Evolutionary conservation across 768 basidiomycete genomes (phyloP), one percentile per base, ranked within the genome.

Genomic region (Leccinum subgranulosum): DNA sequence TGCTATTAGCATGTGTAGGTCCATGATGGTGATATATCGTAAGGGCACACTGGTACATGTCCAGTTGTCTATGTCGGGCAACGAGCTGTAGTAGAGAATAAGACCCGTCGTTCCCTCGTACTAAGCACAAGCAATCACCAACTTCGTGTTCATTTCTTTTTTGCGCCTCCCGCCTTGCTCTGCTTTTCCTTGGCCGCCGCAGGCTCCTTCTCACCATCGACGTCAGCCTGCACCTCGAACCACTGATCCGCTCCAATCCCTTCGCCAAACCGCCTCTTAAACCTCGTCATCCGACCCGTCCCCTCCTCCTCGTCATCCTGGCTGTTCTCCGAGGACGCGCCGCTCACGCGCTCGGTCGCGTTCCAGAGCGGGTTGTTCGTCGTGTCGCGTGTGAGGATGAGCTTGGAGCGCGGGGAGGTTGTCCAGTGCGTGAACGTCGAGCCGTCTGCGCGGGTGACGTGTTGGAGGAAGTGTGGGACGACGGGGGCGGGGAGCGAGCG

Each of bases 311-410:
- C 90, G 59, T 89, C 89, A 62, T 85, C 85, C 51, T 76, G 69
- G 55, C 72, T 74, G 36, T 75, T 72, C 43, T 63, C 69, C 49
- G 86, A 69, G 1, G 77, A 76, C 29, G 75, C 71, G 43, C 80
- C 84, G 57, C 76, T 77, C 25, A 79, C 75, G 60, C 79, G 78
- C 58, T 79, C 74, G 3, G 83, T 81, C 3, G 88, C 83, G 66
- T 91, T 90, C 88, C 90, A 97, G 6, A 92, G 73, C 1, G 94
- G 90, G 65, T 94, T 87, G 70, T 94, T 97, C 15, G 90, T 91
- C 51, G 90, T 86, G 66, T 96, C 94, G 43, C 93, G 85, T 19
- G 93, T 90, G 49, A 95, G 78, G 36, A 86, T 83, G 48, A 92
- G 81, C 36, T 83, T 71, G 4, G 88, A 86, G 6, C 85, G 86